A percentile compares a stretch with the other conserved stretches of the same genome.
Conservation (phyloP, 2,329 filamentous ascomycete genomes). For the Talaromyces piceae region DNA sequence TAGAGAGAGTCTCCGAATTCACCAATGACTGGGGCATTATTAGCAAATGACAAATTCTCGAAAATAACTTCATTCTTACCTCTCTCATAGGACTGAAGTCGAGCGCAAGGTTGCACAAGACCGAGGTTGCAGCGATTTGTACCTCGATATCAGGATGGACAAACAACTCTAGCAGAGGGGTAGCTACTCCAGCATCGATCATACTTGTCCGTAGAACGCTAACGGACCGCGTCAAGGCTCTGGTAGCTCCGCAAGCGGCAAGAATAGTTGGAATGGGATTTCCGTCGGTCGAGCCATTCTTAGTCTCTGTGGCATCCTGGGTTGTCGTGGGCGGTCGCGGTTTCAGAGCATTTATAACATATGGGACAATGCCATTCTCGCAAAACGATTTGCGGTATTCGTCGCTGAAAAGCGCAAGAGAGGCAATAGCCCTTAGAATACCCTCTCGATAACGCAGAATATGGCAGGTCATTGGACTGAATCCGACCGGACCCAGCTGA, state of each 20-base stretch:
- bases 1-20: constrained; percentile 64
- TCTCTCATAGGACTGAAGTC: constrained; percentile 89
- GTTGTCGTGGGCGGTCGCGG: constrained; percentile 37
- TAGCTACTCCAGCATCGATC: constrained; percentile 74
- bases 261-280: constrained; percentile 74
- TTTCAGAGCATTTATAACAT: constrained; percentile 75
- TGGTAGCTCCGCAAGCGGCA: constrained; percentile 74
- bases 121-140: constrained; percentile 76
- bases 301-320: constrained; percentile 21
- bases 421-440: constrained; percentile 70
- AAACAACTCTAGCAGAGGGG: constrained; percentile 69
- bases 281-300: constrained; percentile 51
- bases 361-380: constrained; percentile 70
- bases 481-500: constrained; percentile 54
- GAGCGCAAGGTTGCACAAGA: constrained; percentile 75
- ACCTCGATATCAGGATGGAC: constrained; percentile 69
- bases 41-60: constrained; percentile 2
- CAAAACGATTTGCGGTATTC: constrained; percentile 76
- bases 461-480: constrained; percentile 56
- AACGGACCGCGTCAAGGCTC: constrained; percentile 77
- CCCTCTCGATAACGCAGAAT: constrained; percentile 69
- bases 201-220: constrained; percentile 76
- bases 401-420: constrained; percentile 73
- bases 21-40: constrained; percentile 54
- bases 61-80: constrained; percentile 47